These are phyloP conservation scores for Alternaria brassicicola DNA, from an alignment of 2,329 filamentous ascomycete genomes.

Conservation along the genomic window DNA sequence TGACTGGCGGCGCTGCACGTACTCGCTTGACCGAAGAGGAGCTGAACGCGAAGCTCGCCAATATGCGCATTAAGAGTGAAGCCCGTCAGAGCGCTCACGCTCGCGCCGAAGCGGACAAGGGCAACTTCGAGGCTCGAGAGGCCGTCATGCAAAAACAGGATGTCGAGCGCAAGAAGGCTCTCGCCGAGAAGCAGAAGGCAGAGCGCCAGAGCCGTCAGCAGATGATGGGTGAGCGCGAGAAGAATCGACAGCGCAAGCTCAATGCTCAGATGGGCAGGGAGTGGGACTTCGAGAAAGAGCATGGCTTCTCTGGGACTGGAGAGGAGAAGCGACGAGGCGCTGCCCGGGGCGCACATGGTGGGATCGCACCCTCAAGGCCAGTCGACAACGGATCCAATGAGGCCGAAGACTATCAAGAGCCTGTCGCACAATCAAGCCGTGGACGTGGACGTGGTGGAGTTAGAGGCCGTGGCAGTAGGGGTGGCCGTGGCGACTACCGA, in stretches of 20 bases:
- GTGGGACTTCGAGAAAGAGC: constrained; percentile 69
- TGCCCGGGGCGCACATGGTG: constrained; percentile 60
- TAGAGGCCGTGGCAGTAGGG: constrained; percentile 43
- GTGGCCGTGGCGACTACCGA: constrained; percentile 38
- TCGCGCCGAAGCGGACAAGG: constrained; percentile 70
- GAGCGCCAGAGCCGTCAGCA: constrained; percentile 60
- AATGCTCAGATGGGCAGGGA: constrained; percentile 64
- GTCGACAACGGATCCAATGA: constrained; percentile 31
- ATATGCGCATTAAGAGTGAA: constrained; percentile 66
- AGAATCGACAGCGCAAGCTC: constrained; percentile 64
- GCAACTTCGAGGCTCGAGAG: constrained; percentile 68
- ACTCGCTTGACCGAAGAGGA: constrained; percentile 65
- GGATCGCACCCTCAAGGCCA: constrained; percentile 48
- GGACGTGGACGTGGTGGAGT: constrained; percentile 43
- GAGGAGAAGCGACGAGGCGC: constrained; percentile 53
- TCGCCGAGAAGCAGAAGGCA: constrained; percentile 48
- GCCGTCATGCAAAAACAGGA: constrained; percentile 61
- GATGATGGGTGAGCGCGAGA: constrained; percentile 68
- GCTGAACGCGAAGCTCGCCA: constrained; percentile 65
- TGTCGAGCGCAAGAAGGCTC: constrained; percentile 48
- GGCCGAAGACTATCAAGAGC: constrained; percentile 23
- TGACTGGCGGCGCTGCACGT: constrained; percentile 43
- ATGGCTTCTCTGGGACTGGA: constrained; percentile 55
- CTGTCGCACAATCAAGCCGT: constrained; percentile 22
- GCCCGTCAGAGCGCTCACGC: constrained; percentile 65